phyloP scores from a whole-genome alignment of 2,329 filamentous ascomycete genomes.

The Verticillium alfalfae region DNA sequence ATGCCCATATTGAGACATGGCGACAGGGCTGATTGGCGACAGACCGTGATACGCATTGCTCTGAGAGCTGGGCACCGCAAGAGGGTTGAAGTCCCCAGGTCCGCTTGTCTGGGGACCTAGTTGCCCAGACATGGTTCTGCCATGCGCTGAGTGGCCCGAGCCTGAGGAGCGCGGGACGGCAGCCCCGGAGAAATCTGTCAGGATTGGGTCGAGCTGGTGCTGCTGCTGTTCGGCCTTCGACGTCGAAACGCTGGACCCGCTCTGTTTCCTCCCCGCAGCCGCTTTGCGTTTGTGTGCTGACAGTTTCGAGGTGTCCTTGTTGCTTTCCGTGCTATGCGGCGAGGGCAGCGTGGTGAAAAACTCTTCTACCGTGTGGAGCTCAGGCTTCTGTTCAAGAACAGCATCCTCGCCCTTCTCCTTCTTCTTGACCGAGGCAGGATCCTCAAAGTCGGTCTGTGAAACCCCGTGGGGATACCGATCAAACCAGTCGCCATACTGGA shows the following conservation, averaged over 20 bases:
- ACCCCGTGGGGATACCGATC: slow-evolving; percentile 91
- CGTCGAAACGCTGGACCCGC: neutral
- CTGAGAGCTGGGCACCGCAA: slow-evolving; percentile 35
- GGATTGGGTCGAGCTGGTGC: slow-evolving; percentile 11
- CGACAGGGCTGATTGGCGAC: slow-evolving; percentile 47
- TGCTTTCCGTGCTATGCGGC: slow-evolving; percentile 43
- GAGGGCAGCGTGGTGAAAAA: slow-evolving; percentile 81
- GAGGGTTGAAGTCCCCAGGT: slow-evolving; percentile 31
- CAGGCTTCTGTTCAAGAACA: slow-evolving; percentile 80
- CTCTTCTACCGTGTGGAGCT: slow-evolving; percentile 90
- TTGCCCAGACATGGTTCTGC: slow-evolving; percentile 32
- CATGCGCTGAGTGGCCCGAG: slow-evolving; percentile 22
- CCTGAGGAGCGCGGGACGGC: slow-evolving; percentile 20
- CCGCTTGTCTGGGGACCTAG: slow-evolving; percentile 35
- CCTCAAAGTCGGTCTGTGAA: slow-evolving; percentile 75
- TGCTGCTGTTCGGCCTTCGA: slow-evolving; percentile 32
- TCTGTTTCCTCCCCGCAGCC: neutral
- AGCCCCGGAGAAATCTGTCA: slow-evolving; percentile 21
- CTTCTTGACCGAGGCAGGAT: slow-evolving; percentile 60
- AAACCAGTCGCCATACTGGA: slow-evolving; percentile 98
- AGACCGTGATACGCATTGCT: slow-evolving; percentile 37
- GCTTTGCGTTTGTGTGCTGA: slow-evolving; percentile 4
- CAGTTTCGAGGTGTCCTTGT: slow-evolving; percentile 14
- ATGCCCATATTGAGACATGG: slow-evolving; percentile 26
- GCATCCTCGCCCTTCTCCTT: slow-evolving; percentile 81